Base-by-base conservation (phyloP, 2,329 filamentous ascomycete genomes). In the Penicillium expansum region DNA sequence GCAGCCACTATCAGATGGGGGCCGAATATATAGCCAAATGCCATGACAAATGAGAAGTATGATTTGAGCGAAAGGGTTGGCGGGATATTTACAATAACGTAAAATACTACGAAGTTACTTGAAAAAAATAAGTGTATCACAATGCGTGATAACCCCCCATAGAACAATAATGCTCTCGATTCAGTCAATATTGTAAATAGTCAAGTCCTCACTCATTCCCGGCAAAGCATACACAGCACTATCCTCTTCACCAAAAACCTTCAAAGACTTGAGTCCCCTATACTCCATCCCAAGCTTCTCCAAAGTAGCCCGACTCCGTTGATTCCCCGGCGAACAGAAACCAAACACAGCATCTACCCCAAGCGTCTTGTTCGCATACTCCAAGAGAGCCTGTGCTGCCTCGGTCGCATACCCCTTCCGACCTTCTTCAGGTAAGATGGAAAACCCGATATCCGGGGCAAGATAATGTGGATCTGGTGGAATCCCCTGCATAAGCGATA, bases 1-100 rank as follows among this genome's bases (percentile, higher is more conserved):
- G 44, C 61, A 75, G 66, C 73, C 70, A 38, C 78, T 78, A 4
- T 48, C 47, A 16, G 48, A 53, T 0, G 63, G 59, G 3, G 64
- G 64, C n/a, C 49, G 53, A 32, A 60, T 70, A 10, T 66, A 66
- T 48, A 50, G 55, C 3, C 57, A 60, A 39, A 64, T 71, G 55
- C 66, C 69, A 4, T 68, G 6, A 29, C 3, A 24, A 24, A 24
- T 29, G 27, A 29, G 8, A 4, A 29, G 27, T 29, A 5, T 29
- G 27, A 6, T 29, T 24, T n/a, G 6, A 37, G 9, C 5, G 27
- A 18, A 10, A 24, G 29, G 5, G 16, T 44, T 30, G 10, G 14
- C 7, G 3, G 1, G 16, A 9, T 13, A n/a, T 27, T 0, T 13
- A 22, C 7, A 10, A 18, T 18, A 9, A 14, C 11, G 27, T n/a